phyloP scores from a whole-genome alignment of 345 rosid species.

The Heritiera littoralis region DNA sequence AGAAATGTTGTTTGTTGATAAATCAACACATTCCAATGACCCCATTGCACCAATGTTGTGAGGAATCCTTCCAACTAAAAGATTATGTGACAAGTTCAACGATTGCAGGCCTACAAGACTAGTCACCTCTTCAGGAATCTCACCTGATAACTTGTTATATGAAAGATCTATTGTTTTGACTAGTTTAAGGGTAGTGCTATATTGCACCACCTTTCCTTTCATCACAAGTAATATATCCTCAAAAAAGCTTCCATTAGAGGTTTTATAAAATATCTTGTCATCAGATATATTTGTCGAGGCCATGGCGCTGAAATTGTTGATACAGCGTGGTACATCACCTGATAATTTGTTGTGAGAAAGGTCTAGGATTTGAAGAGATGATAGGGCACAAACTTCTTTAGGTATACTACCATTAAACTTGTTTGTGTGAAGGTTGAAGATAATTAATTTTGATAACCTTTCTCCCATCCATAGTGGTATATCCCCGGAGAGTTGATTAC shows the following conservation, averaged over 20 bases:
- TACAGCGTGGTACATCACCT: neutral
- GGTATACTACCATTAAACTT: constrained; percentile 21
- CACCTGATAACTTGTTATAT: constrained; percentile 11
- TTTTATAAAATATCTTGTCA: neutral
- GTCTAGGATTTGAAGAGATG: constrained; percentile 25
- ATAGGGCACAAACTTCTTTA: constrained; percentile 3
- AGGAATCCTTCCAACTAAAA: constrained; percentile 11
- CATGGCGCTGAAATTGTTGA: constrained; percentile 27
- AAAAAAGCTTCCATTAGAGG: neutral
- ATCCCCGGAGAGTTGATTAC: constrained; percentile 8
- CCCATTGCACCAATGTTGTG: neutral
- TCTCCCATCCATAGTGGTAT: constrained; percentile 21
- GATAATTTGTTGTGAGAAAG: constrained; percentile 26
- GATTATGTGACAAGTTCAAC: constrained; percentile 7
- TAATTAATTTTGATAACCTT: neutral
- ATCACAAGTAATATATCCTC: neutral
- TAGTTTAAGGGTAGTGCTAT: neutral
- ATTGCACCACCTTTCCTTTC: neutral
- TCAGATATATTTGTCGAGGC: neutral
- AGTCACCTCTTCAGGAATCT: neutral
- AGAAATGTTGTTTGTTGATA: neutral
- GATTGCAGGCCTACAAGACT: neutral
- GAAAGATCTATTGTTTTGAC: constrained; percentile 3
- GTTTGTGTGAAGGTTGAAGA: constrained; percentile 15
- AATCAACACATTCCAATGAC: neutral